Conservation (phyloP, 495 filamentous ascomycete species). For the Arthonia radiata region DNA sequence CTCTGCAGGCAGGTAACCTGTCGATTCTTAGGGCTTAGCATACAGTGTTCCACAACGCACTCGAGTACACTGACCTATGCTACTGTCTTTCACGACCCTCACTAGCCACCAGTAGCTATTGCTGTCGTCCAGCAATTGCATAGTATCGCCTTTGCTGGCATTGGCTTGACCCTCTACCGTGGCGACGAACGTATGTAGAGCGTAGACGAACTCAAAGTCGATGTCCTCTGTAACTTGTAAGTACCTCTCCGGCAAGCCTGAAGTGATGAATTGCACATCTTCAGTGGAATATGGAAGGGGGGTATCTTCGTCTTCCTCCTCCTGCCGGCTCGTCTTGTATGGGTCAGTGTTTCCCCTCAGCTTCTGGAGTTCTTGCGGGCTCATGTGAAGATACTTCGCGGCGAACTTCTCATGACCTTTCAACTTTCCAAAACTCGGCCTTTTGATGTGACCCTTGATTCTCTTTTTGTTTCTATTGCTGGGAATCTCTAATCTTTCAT, state of each 20-base stretch:
- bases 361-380: too few relatives aligned
- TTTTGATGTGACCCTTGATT: too few relatives aligned
- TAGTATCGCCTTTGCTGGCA: constrained; percentile 93
- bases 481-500: too few relatives aligned
- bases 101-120: constrained; percentile 99
- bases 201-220: constrained; percentile 98
- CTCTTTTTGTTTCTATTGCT: too few relatives aligned
- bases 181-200: constrained; percentile 87
- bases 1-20: constrained; percentile 88
- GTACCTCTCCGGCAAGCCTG: constrained; percentile 50
- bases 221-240: constrained; percentile 83
- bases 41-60: background rate
- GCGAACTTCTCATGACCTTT: too few relatives aligned
- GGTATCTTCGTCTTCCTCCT: too few relatives aligned
- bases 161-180: constrained; percentile 97
- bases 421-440: too few relatives aligned
- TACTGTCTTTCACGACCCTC: constrained; percentile 84
- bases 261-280: constrained; percentile 35
- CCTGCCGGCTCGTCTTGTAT: too few relatives aligned
- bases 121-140: constrained; percentile 98
- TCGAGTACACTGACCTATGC: constrained; percentile 45
- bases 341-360: too few relatives aligned
- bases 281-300: constrained; percentile 18
- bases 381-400: too few relatives aligned
- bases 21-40: constrained; percentile 6